Conservation (phyloP, 129 eudicot species). For the Lonicera japonica region DNA sequence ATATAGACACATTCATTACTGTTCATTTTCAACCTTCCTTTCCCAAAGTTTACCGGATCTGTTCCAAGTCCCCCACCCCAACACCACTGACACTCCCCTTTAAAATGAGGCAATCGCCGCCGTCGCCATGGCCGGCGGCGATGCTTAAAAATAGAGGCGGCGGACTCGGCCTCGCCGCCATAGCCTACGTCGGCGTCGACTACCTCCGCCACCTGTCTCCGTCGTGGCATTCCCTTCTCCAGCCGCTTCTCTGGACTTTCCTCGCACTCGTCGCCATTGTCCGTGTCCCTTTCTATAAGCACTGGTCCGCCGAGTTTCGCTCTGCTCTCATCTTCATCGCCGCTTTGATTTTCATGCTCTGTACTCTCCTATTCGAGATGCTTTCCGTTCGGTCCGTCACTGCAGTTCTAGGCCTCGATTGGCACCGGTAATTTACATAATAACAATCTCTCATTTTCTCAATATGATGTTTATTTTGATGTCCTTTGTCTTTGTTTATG, state of each 20-base stretch:
- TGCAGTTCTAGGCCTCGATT: conserved; percentile 82
- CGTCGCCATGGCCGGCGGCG: conserved; percentile 20
- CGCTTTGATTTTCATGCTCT: conserved; percentile 59
- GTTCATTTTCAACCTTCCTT: too few relatives aligned
- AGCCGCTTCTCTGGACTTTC: conserved; percentile 68
- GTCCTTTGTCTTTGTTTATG: too few relatives aligned
- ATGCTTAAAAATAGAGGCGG: conserved; percentile 15
- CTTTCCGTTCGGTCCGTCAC: conserved; percentile 96
- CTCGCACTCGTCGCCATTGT: conserved; percentile 57
- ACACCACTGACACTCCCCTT: too few relatives aligned
- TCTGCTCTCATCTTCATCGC: conserved; percentile 66
- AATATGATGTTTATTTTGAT: not conserved
- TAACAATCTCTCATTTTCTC: not conserved
- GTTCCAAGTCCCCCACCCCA: too few relatives aligned
- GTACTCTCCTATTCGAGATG: conserved; percentile 63
- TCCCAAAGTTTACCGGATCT: too few relatives aligned
- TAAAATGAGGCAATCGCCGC: not conserved
- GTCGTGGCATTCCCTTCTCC: conserved; percentile 71
- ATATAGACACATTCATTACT: too few relatives aligned
- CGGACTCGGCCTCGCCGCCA: conserved; percentile 67
- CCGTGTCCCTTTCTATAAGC: conserved; percentile 70
- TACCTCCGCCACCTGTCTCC: conserved; percentile 77
- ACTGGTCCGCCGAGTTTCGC: conserved; percentile 84
- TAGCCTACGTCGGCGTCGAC: conserved; percentile 66
- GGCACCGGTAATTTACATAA: conserved; percentile 69